A percentile compares a stretch with the other conserved stretches of the same genome.
Conservation (phyloP, 2,329 filamentous ascomycete species). For the Nigrospora sphaerica region DNA sequence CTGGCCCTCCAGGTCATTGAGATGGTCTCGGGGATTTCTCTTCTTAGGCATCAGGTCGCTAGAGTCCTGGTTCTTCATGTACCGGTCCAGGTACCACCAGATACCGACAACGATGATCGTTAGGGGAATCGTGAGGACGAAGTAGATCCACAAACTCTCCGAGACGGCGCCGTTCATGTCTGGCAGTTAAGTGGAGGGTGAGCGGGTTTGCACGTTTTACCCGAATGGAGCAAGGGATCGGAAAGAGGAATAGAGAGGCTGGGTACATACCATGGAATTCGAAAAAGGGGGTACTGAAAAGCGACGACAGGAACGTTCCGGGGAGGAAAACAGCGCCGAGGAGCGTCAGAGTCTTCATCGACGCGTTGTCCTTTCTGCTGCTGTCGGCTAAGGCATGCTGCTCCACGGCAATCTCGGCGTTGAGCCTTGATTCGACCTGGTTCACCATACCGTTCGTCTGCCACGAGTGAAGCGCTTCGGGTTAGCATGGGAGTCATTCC, state of each 20-base stretch:
- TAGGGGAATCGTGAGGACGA: background rate
- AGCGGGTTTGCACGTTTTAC: too few relatives aligned
- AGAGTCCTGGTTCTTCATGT: background rate
- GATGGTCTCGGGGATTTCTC: background rate
- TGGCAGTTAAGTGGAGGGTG: background rate
- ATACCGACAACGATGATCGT: background rate
- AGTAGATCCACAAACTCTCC: slow-evolving; percentile 3
- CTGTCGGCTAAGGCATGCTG: slow-evolving; percentile 13
- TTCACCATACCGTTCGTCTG: background rate
- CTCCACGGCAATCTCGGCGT: slow-evolving; percentile 18
- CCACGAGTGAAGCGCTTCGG: too few relatives aligned
- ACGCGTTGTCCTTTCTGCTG: slow-evolving; percentile 12
- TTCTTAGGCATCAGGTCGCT: background rate
- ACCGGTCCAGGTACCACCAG: slow-evolving; percentile 1
- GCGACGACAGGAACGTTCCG: slow-evolving; percentile 6
- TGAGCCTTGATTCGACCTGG: slow-evolving; percentile 14
- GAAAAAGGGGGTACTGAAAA: background rate
- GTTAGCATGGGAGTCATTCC: background rate
- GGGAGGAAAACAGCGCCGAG: slow-evolving; percentile 8
- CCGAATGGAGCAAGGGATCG: too few relatives aligned
- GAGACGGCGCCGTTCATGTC: background rate
- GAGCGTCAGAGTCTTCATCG: slow-evolving; percentile 15
- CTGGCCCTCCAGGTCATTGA: slow-evolving; percentile 1
- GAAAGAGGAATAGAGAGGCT: background rate
- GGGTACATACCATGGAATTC: background rate